Evolutionary conservation across 441 rosid genomes (phyloP).

Genomic region (Lepidium campestre): DNA sequence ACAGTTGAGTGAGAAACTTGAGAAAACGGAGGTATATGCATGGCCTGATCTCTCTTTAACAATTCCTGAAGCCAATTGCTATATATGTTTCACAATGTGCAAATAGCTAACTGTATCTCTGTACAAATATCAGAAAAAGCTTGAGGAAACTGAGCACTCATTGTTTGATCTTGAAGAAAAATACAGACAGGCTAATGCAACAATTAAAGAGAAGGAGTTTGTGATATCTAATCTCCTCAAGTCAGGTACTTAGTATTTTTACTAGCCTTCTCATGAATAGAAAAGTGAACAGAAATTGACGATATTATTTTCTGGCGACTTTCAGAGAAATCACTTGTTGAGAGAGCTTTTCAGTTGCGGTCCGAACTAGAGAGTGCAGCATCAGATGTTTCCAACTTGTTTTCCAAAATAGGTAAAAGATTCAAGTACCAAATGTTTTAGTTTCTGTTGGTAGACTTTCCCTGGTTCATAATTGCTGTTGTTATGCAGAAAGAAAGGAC

Average conservation of each 20-base stretch:
- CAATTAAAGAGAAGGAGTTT: conserved; percentile 87
- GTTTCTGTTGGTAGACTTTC: not conserved
- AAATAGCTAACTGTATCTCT: conserved; percentile 4
- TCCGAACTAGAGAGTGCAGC: conserved; percentile 88
- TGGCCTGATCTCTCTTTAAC: not conserved
- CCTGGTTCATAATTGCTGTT: conserved; percentile 12
- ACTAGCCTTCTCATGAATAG: not conserved
- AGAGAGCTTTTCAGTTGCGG: conserved; percentile 80
- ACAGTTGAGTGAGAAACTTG: conserved; percentile 72
- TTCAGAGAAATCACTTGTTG: conserved; percentile 81
- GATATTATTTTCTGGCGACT: not conserved
- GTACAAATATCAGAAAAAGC: conserved; percentile 58
- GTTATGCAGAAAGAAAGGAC: conserved; percentile 77
- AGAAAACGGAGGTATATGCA: conserved; percentile 63
- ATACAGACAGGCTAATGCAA: conserved; percentile 85
- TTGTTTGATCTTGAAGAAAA: conserved; percentile 91
- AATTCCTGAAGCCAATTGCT: not conserved
- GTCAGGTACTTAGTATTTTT: conserved; percentile 56
- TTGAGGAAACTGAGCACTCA: conserved; percentile 74
- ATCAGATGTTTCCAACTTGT: conserved; percentile 80
- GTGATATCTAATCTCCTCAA: conserved; percentile 80
- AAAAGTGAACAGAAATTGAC: not conserved
- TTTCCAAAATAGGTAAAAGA: conserved; percentile 71
- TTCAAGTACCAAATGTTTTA: conserved; percentile 18
- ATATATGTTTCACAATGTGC: not conserved